These are phyloP conservation scores for Tolypocladium cylindrosporum DNA, from an alignment of 2,329 filamentous ascomycete species.

Conservation along the genomic window DNA sequence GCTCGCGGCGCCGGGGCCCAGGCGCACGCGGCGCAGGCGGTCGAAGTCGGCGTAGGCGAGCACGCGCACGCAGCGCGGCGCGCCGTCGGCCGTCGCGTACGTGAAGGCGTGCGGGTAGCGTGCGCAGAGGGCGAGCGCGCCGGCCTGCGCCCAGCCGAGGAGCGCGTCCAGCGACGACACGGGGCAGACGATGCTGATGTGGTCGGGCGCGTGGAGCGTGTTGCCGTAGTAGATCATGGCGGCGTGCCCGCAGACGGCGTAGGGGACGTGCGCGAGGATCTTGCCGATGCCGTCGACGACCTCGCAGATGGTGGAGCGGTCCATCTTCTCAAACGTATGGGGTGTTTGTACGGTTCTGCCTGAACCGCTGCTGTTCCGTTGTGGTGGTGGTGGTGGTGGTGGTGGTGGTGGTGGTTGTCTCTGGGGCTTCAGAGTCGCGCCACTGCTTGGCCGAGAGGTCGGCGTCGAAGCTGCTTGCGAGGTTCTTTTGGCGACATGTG, in stretches of 20 bases:
- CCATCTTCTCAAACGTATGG: constrained; percentile 10
- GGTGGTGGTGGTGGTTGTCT: background rate
- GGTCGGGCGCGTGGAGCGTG: constrained; percentile 13
- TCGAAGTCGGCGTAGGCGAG: constrained; percentile 23
- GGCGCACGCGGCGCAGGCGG: constrained; percentile 12
- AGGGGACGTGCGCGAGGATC: constrained; percentile 31
- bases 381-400: too few species aligned
- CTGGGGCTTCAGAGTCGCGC: background rate
- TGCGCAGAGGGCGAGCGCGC: constrained; percentile 18
- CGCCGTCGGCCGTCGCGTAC: constrained; percentile 19
- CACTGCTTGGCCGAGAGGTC: background rate
- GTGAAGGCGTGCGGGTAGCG: constrained; percentile 22
- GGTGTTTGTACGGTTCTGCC: background rate
- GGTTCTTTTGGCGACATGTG: background rate
- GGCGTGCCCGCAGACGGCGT: constrained; percentile 34
- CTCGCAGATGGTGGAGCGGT: constrained; percentile 18
- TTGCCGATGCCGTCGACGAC: constrained; percentile 28
- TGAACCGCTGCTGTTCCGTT: background rate
- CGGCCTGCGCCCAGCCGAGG: constrained; percentile 27
- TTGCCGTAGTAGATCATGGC: constrained; percentile 36
- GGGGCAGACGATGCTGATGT: constrained; percentile 32
- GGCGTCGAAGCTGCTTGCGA: background rate
- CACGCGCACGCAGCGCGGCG: constrained; percentile 23
- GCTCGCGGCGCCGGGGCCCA: constrained; percentile 8
- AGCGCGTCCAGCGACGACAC: constrained; percentile 23